Evolutionary conservation across 257 asterid species (phyloP).

Genomic region (Lycium barbarum): DNA sequence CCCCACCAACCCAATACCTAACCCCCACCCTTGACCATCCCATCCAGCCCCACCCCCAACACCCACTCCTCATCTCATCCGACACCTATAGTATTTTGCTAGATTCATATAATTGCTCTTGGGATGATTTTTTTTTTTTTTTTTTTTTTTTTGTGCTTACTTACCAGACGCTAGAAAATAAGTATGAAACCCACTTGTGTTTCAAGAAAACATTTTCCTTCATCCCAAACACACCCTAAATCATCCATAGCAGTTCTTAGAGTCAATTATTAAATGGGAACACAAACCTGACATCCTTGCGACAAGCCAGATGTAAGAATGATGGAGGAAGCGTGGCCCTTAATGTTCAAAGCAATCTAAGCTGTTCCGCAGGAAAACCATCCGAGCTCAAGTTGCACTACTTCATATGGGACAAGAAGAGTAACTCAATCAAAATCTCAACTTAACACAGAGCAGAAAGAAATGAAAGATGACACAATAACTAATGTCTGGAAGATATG

Average conservation of each 20-base stretch:
- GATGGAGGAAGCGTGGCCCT: conserved; percentile 35
- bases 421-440: neutral
- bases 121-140: too few species aligned
- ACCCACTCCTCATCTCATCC: too few species aligned
- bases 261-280: neutral
- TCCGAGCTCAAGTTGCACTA: conserved; percentile 13
- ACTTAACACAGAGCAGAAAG: neutral
- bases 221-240: neutral
- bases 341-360: conserved; percentile 23
- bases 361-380: conserved; percentile 20
- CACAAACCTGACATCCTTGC: conserved; percentile 72
- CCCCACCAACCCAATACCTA: too few species aligned
- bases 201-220: too few species aligned
- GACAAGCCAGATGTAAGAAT: conserved; percentile 46
- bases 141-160: too few species aligned
- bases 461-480: conserved; percentile 24
- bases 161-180: too few species aligned
- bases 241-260: neutral
- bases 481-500: conserved; percentile 2
- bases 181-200: too few species aligned
- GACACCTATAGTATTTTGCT: too few species aligned
- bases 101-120: too few species aligned
- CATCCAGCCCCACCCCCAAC: too few species aligned
- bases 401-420: neutral
- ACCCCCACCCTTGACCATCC: too few species aligned